These are phyloP conservation scores for Emydomyces testavorans DNA, from an alignment of 2,329 filamentous ascomycete genomes.

Conservation along the genomic window DNA sequence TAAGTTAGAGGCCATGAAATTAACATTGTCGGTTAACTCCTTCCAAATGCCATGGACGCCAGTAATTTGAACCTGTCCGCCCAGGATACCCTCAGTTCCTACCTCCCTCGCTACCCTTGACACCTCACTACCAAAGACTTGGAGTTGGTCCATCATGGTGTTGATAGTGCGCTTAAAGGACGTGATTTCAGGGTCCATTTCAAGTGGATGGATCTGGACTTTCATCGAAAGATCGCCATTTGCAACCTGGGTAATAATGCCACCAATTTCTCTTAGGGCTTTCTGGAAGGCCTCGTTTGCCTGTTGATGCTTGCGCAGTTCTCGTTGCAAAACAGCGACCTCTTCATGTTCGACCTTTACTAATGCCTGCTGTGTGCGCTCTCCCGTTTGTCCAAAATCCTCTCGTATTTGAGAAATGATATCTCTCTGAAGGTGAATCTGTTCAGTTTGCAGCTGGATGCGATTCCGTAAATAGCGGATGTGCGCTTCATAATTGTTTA, in stretches of 20 bases:
- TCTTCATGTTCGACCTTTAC: slow-evolving; percentile 75
- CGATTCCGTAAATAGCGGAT: slow-evolving; percentile 78
- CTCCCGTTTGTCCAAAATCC: slow-evolving; percentile 74
- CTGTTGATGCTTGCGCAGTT: slow-evolving; percentile 93
- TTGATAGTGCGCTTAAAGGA: slow-evolving; percentile 98
- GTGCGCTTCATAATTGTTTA: slow-evolving; percentile 58
- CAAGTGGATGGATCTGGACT: slow-evolving; percentile 85
- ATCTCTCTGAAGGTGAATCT: slow-evolving; percentile 76
- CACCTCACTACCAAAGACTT: slow-evolving; percentile 93
- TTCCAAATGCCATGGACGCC: slow-evolving; percentile 97
- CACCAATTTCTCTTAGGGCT: slow-evolving; percentile 87
- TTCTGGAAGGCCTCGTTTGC: slow-evolving; percentile 98
- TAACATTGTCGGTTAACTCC: slow-evolving; percentile 82
- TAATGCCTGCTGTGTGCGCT: slow-evolving; percentile 70
- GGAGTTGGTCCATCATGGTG: slow-evolving; percentile 96
- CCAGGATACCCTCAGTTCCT: slow-evolving; percentile 86
- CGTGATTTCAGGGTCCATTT: slow-evolving; percentile 97
- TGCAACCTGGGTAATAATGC: slow-evolving; percentile 92
- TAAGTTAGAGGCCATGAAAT: slow-evolving; percentile 73
- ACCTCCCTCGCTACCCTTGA: slow-evolving; percentile 90
- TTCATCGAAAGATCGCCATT: slow-evolving; percentile 94
- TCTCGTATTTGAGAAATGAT: slow-evolving; percentile 77
- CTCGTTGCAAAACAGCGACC: slow-evolving; percentile 78
- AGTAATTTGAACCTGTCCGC: slow-evolving; percentile 84
- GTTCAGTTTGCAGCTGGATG: slow-evolving; percentile 84